Percentiles rank a stretch among this genome's conserved stretches.
phyloP scores from a whole-genome alignment of 306 rosid genomes.

The Neltuma alba region DNA sequence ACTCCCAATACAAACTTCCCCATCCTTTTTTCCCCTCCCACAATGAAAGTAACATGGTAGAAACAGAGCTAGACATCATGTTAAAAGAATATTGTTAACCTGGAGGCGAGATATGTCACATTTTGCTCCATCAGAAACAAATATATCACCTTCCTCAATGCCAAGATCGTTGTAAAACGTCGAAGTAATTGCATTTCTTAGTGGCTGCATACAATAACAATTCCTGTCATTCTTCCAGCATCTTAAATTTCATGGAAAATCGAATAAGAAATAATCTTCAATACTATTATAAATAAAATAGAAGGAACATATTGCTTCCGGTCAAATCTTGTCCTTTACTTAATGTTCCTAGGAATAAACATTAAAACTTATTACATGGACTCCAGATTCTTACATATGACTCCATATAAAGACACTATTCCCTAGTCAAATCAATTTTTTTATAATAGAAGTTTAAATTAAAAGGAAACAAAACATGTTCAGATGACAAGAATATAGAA shows the following conservation, averaged over 20 bases:
- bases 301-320: neutral
- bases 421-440: conserved; percentile 1
- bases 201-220: conserved; percentile 53
- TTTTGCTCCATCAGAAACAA: conserved; percentile 82
- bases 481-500: conserved; percentile 23
- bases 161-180: conserved; percentile 54
- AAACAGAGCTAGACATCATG: conserved; percentile 12
- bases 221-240: conserved; percentile 39
- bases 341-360: neutral
- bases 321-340: conserved; percentile 1
- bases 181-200: conserved; percentile 70
- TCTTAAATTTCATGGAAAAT: conserved; percentile 18
- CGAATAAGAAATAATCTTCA: neutral
- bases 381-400: conserved; percentile 2
- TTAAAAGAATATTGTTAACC: conserved; percentile 43
- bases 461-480: neutral
- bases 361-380: conserved; percentile 12
- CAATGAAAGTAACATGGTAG: neutral
- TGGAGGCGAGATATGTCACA: conserved; percentile 89
- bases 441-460: conserved; percentile 1
- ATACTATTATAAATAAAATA: neutral
- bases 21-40: neutral
- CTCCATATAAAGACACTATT: conserved; percentile 12
- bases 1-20: conserved; percentile 3
- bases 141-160: conserved; percentile 63